Percentiles rank a stretch among this genome's conserved stretches.
phyloP scores from a whole-genome alignment of 257 asterid genomes.

The Galeopsis tetrahit region DNA sequence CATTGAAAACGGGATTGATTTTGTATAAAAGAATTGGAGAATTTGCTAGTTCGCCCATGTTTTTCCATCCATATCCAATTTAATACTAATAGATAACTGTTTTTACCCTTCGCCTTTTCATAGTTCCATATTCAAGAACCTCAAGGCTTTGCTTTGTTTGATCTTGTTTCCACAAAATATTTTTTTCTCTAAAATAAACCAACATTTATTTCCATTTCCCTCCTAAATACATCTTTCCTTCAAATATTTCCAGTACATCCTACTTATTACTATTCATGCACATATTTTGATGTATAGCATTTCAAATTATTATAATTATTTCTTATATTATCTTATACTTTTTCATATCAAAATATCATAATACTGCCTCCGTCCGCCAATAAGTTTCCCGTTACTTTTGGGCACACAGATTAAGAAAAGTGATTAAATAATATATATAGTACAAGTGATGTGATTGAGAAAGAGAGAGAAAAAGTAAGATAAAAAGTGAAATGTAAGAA shows the following conservation, averaged over 20 bases:
- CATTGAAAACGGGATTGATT: not conserved
- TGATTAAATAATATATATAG: too few relatives aligned
- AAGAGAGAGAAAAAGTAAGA: too few relatives aligned
- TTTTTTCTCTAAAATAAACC: not conserved
- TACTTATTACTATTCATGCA: conserved; percentile 4
- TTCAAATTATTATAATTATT: not conserved
- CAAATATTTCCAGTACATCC: not conserved
- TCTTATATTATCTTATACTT: not conserved
- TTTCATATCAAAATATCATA: not conserved
- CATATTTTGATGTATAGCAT: not conserved
- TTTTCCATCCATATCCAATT: conserved; percentile 16
- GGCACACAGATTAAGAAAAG: too few relatives aligned
- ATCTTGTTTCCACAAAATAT: not conserved
- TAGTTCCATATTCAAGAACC: conserved; percentile 17
- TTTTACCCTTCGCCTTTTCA: not conserved
- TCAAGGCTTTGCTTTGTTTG: conserved; percentile 14
- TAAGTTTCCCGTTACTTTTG: too few relatives aligned
- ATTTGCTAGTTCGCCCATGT: conserved; percentile 6
- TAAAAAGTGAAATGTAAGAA: too few relatives aligned
- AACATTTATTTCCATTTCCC: conserved; percentile 1
- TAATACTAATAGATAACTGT: conserved; percentile 2
- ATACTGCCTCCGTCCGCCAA: too few relatives aligned
- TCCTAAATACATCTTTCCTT: not conserved
- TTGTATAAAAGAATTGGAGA: conserved; percentile 8
- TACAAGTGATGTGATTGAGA: too few relatives aligned